Evolutionary conservation across 768 basidiomycete species (phyloP).

Genomic region (Leccinum rimulosum): DNA sequence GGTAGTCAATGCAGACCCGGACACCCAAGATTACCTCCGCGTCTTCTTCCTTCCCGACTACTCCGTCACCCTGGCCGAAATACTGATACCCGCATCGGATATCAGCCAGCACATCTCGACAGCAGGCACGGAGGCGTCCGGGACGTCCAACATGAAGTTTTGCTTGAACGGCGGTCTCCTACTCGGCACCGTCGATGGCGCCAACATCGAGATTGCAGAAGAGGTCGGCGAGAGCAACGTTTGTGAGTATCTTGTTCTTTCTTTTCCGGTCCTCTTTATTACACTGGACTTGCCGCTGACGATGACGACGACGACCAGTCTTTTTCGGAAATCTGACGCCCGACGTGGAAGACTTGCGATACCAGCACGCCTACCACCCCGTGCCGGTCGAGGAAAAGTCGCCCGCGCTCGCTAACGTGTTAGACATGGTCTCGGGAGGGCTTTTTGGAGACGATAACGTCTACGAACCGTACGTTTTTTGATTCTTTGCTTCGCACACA

Average conservation of each 20-base stretch:
- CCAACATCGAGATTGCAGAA: conserved; percentile 95
- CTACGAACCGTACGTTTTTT: conserved; percentile 78
- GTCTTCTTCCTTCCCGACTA: conserved; percentile 98
- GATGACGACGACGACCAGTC: conserved; percentile 41
- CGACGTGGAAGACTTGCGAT: conserved; percentile 82
- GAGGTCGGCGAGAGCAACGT: conserved; percentile 93
- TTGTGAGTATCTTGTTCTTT: conserved; percentile 40
- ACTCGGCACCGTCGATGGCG: conserved; percentile 90
- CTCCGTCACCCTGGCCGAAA: conserved; percentile 77
- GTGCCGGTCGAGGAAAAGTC: conserved; percentile 80
- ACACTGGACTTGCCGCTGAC: neutral
- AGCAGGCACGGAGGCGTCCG: conserved; percentile 89
- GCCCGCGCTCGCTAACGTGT: conserved; percentile 73
- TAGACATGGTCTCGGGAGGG: conserved; percentile 74
- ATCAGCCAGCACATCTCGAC: conserved; percentile 97
- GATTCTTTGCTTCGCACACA: neutral
- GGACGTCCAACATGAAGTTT: conserved; percentile 87
- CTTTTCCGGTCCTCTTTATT: too few species aligned
- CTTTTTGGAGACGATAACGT: conserved; percentile 74
- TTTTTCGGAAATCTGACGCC: conserved; percentile 90
- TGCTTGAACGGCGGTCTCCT: conserved; percentile 88
- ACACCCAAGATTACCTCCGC: conserved; percentile 81
- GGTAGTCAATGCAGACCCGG: conserved; percentile 68
- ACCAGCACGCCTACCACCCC: conserved; percentile 83
- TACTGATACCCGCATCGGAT: conserved; percentile 89